Conservation (phyloP, 352 stramenopile species). For the Pythium angustatum region DNA sequence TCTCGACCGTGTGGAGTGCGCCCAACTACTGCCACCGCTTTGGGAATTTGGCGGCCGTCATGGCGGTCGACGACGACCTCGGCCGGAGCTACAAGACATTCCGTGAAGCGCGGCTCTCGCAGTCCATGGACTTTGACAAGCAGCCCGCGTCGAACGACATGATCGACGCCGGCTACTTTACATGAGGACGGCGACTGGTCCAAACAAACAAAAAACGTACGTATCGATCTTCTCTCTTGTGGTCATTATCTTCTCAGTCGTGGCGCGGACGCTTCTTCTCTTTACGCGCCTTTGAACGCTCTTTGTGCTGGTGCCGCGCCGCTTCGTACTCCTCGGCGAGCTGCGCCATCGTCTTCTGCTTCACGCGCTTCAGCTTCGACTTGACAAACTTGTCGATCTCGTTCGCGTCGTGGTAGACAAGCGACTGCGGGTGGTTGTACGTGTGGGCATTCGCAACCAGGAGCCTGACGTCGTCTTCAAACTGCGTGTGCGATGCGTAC, state of each 20-base stretch:
- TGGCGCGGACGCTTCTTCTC: slow-evolving; percentile 76
- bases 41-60: slow-evolving; percentile 95
- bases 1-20: slow-evolving; percentile 92
- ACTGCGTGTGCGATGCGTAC: slow-evolving; percentile 62
- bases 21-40: slow-evolving; percentile 96
- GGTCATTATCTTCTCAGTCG: slow-evolving; percentile 21
- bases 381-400: slow-evolving; percentile 88
- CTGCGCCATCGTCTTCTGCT: slow-evolving; percentile 58
- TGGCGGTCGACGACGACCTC: slow-evolving; percentile 90
- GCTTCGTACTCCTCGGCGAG: slow-evolving; percentile 67
- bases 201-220: background rate
- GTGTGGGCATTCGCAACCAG: slow-evolving; percentile 88
- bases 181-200: slow-evolving; percentile 18
- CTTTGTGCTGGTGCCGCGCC: slow-evolving; percentile 81
- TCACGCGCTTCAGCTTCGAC: slow-evolving; percentile 70
- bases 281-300: slow-evolving; percentile 68
- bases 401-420: slow-evolving; percentile 80
- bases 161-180: slow-evolving; percentile 88
- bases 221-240: background rate
- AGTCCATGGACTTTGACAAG: slow-evolving; percentile 68
- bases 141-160: slow-evolving; percentile 70
- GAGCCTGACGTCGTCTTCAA: slow-evolving; percentile 81
- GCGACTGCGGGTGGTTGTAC: slow-evolving; percentile 84
- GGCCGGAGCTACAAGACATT: slow-evolving; percentile 87
- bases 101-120: slow-evolving; percentile 69